These are phyloP conservation scores for Paecilomyces sp. DNA, from an alignment of 2,329 filamentous ascomycete species.

Conservation along the genomic window DNA sequence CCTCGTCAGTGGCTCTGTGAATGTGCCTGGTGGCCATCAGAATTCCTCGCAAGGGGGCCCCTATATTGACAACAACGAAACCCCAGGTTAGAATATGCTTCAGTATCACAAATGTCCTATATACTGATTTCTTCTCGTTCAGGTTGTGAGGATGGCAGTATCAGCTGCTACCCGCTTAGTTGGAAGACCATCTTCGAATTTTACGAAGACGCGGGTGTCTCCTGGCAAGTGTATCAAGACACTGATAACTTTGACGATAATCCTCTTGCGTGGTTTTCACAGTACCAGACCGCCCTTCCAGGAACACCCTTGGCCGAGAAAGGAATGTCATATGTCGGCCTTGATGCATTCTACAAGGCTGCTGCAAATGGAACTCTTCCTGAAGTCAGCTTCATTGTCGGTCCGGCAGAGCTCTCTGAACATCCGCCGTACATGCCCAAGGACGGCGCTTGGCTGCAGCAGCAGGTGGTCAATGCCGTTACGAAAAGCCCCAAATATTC, in stretches of 20 bases:
- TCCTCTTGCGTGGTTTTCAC: conserved; percentile 47
- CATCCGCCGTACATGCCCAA: conserved; percentile 47
- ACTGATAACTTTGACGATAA: conserved; percentile 50
- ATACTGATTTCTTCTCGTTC: background rate
- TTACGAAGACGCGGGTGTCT: conserved; percentile 42
- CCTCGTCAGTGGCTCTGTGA: conserved; percentile 46
- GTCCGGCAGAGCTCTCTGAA: conserved; percentile 46
- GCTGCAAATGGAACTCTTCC: conserved; percentile 47
- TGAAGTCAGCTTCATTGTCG: conserved; percentile 45
- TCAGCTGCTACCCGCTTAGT: conserved; percentile 49
- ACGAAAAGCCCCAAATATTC: conserved; percentile 44
- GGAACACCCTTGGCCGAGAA: conserved; percentile 38
- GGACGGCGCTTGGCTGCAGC: conserved; percentile 50
- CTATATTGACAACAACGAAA: conserved; percentile 47
- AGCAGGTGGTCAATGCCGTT: conserved; percentile 46
- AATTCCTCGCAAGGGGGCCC: conserved; percentile 36
- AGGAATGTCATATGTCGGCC: conserved; percentile 41
- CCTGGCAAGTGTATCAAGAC: conserved; percentile 47
- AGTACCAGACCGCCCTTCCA: conserved; percentile 41
- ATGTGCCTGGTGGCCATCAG: conserved; percentile 43
- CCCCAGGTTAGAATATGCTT: conserved; percentile 27
- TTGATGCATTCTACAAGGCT: conserved; percentile 44
- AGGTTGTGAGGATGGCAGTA: conserved; percentile 37
- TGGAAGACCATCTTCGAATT: conserved; percentile 48
- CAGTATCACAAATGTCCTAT: background rate